Percentiles rank a stretch among this genome's conserved stretches.
phyloP scores from a whole-genome alignment of 495 filamentous ascomycete genomes.

The Elasticomyces elasticus region DNA sequence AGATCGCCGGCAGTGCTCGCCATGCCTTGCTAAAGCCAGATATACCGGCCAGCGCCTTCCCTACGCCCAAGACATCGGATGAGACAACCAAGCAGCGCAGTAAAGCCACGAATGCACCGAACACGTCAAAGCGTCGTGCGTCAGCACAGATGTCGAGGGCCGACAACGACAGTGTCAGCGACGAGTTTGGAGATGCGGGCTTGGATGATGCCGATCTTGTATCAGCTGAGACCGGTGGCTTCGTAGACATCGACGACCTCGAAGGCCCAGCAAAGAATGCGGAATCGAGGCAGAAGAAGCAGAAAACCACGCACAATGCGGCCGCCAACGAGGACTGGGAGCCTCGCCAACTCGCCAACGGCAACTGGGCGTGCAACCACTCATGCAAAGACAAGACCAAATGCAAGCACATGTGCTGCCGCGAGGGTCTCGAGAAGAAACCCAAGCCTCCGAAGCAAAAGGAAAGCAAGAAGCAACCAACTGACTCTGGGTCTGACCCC shows the following conservation, averaged over 20 bases:
- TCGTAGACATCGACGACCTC: conserved; percentile 41
- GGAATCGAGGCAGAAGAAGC: conserved; percentile 14
- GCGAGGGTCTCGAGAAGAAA: conserved; percentile 73
- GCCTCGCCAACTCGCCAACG: conserved; percentile 58
- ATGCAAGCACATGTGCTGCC: conserved; percentile 80
- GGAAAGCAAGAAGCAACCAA: conserved; percentile 8
- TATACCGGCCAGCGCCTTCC: conserved; percentile 49
- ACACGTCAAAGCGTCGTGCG: conserved; percentile 15
- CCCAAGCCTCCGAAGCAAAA: conserved; percentile 40
- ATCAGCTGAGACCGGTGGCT: conserved; percentile 31
- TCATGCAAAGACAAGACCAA: conserved; percentile 65
- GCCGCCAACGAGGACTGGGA: conserved; percentile 25
- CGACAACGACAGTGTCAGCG: conserved; percentile 21
- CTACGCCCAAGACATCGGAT: conserved; percentile 24
- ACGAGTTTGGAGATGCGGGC: conserved; percentile 48
- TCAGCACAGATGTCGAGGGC: not conserved
- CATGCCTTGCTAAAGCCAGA: conserved; percentile 51
- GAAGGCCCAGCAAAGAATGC: conserved; percentile 6
- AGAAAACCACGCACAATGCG: conserved; percentile 1
- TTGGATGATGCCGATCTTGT: conserved; percentile 48
- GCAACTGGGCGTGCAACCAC: conserved; percentile 84
- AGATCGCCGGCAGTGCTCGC: conserved; percentile 73
- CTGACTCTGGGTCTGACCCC: not conserved
- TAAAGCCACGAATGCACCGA: conserved; percentile 3
- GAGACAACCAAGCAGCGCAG: conserved; percentile 6